These are phyloP conservation scores for Solanum clarkiae DNA, from an alignment of 257 asterid genomes.

Conservation along the genomic window DNA sequence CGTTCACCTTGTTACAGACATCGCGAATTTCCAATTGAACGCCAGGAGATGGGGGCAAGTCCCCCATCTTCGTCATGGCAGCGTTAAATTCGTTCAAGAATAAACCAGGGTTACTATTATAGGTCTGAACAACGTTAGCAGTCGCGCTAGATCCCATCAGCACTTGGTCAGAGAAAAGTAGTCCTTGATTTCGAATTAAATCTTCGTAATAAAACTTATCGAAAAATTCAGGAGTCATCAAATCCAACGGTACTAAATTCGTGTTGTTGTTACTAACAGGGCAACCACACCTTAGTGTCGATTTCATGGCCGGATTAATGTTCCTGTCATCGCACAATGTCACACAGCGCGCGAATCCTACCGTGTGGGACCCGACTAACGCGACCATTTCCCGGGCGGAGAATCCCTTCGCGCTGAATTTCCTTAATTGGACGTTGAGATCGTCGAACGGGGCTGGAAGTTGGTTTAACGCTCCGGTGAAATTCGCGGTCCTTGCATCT, in stretches of 20 bases:
- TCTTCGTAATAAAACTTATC: background rate
- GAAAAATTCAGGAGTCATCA: background rate
- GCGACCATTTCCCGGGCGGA: background rate
- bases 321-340: background rate
- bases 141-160: background rate
- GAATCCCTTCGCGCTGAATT: background rate
- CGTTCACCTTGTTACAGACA: background rate
- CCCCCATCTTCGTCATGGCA: slow-evolving; percentile 1
- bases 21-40: background rate
- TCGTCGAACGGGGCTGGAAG: slow-evolving; percentile 1
- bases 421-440: background rate
- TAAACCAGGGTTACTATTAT: background rate
- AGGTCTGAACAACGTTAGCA: background rate
- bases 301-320: background rate
- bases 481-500: background rate
- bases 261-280: background rate
- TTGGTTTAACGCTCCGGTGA: background rate
- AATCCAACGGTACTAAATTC: background rate
- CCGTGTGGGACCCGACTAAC: background rate
- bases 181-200: background rate
- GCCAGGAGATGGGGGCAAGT: background rate
- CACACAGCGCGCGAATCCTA: background rate
- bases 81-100: background rate
- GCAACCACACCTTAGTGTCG: background rate
- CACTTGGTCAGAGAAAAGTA: slow-evolving; percentile 1